Percentiles rank a stretch among this genome's conserved stretches.
Conservation (phyloP, 2,329 filamentous ascomycete species). For the Calonectria pteridis region DNA sequence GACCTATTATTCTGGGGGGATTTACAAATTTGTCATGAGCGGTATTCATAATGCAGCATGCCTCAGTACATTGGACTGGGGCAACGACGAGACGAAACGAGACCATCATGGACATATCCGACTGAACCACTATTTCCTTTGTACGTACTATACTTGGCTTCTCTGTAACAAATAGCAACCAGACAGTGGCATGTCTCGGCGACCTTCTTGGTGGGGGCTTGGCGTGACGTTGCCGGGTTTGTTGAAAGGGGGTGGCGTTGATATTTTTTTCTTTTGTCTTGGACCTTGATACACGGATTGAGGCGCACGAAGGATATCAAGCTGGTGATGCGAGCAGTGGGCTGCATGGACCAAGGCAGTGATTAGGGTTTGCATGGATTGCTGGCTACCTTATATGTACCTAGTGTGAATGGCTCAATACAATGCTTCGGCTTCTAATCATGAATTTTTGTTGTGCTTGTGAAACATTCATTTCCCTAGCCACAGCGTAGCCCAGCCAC, state of each 20-base stretch:
- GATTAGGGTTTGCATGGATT: conserved; percentile 36
- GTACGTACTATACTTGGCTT: conserved; percentile 45
- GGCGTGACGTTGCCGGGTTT: conserved; percentile 32
- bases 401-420: conserved; percentile 26
- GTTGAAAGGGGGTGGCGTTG: conserved; percentile 40
- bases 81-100: conserved; percentile 49
- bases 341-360: conserved; percentile 37
- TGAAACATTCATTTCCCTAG: neutral
- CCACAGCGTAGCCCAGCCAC: neutral
- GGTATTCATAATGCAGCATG: conserved; percentile 48
- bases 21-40: conserved; percentile 44
- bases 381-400: conserved; percentile 29
- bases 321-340: conserved; percentile 41
- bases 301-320: conserved; percentile 37
- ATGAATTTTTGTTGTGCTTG: neutral
- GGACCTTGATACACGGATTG: conserved; percentile 35
- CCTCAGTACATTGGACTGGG: conserved; percentile 44
- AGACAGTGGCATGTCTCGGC: conserved; percentile 31
- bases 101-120: conserved; percentile 48
- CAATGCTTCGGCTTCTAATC: conserved; percentile 22
- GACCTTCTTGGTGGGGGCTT: conserved; percentile 18
- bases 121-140: conserved; percentile 44
- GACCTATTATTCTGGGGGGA: conserved; percentile 38
- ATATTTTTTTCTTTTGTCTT: conserved; percentile 25
- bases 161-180: conserved; percentile 42